Conservation (phyloP, 2,329 filamentous ascomycete species). For the Rhynchosporium graminicola region DNA sequence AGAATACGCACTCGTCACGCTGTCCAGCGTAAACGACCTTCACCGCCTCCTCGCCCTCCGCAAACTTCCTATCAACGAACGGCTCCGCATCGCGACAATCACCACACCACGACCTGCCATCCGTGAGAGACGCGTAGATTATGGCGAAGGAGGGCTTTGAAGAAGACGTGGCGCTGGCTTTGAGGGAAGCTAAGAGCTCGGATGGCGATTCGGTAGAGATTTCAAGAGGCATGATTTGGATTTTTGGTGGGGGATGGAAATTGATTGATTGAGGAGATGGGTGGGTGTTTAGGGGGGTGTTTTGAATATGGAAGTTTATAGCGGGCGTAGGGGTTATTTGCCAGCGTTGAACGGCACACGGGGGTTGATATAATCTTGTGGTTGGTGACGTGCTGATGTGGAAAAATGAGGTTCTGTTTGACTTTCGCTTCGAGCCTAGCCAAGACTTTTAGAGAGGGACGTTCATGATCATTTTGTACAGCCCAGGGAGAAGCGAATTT, state of each 20-base stretch:
- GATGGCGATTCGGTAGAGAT: slow-evolving; percentile 18
- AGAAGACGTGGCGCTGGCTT: slow-evolving; percentile 21
- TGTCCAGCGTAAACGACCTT: slow-evolving; percentile 34
- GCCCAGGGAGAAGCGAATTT: too few species aligned
- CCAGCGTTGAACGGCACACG: neutral
- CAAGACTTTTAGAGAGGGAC: neutral
- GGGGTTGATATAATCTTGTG: slow-evolving; percentile 3
- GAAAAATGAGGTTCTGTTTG: neutral
- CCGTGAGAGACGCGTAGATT: slow-evolving; percentile 34
- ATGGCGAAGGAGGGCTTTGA: slow-evolving; percentile 32
- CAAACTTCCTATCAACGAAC: slow-evolving; percentile 34
- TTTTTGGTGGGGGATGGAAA: neutral
- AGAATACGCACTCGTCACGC: slow-evolving; percentile 30
- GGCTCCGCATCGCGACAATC: slow-evolving; percentile 37
- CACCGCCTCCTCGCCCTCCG: slow-evolving; percentile 21
- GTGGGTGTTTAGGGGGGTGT: neutral
- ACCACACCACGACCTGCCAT: slow-evolving; percentile 36
- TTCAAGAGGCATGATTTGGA: slow-evolving; percentile 25
- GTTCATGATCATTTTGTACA: neutral
- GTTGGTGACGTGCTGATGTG: neutral
- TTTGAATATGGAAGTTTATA: too few species aligned
- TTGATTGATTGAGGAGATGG: neutral
- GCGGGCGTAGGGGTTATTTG: neutral
- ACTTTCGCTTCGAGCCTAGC: neutral
- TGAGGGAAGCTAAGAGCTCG: slow-evolving; percentile 19